Evolutionary conservation across 345 rosid genomes (phyloP).

Genomic region (Noccaea caerulescens): DNA sequence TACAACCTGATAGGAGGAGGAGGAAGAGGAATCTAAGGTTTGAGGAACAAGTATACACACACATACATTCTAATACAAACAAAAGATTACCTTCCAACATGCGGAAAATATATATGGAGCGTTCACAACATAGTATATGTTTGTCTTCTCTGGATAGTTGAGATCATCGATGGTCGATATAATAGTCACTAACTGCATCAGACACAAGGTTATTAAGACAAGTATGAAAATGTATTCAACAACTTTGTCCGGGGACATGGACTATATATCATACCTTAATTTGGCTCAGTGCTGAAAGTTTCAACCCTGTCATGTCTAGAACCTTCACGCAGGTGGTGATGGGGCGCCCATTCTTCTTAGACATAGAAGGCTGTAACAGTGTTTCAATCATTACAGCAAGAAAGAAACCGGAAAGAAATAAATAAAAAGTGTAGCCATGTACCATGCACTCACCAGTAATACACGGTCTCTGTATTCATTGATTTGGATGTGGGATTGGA

Average conservation of each 20-base stretch:
- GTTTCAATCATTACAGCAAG: slow-evolving; percentile 24
- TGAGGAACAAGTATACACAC: not conserved
- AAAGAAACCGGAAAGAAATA: not conserved
- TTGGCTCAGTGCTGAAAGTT: slow-evolving; percentile 83
- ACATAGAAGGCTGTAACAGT: slow-evolving; percentile 72
- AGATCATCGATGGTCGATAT: slow-evolving; percentile 87
- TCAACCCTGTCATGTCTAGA: slow-evolving; percentile 93
- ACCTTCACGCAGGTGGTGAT: slow-evolving; percentile 86
- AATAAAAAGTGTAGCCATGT: not conserved
- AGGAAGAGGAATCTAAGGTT: not conserved
- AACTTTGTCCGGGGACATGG: slow-evolving; percentile 8
- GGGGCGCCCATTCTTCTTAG: slow-evolving; percentile 74
- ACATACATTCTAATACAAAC: slow-evolving; percentile 6
- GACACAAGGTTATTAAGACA: not conserved
- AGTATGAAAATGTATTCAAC: slow-evolving; percentile 9
- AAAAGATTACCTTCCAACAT: slow-evolving; percentile 75
- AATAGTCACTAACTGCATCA: slow-evolving; percentile 80
- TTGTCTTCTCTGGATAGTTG: slow-evolving; percentile 96
- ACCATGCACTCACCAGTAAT: slow-evolving; percentile 65
- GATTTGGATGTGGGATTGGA: slow-evolving; percentile 95
- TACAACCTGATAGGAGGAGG: slow-evolving; percentile 60
- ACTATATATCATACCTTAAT: slow-evolving; percentile 60
- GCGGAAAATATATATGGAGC: slow-evolving; percentile 93
- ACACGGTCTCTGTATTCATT: slow-evolving; percentile 91
- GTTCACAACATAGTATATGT: slow-evolving; percentile 82